Evolutionary conservation across 2,329 filamentous ascomycete species (phyloP), one percentile per base, ranked within the genome.

Genomic region (Achaetomium macrosporum): DNA sequence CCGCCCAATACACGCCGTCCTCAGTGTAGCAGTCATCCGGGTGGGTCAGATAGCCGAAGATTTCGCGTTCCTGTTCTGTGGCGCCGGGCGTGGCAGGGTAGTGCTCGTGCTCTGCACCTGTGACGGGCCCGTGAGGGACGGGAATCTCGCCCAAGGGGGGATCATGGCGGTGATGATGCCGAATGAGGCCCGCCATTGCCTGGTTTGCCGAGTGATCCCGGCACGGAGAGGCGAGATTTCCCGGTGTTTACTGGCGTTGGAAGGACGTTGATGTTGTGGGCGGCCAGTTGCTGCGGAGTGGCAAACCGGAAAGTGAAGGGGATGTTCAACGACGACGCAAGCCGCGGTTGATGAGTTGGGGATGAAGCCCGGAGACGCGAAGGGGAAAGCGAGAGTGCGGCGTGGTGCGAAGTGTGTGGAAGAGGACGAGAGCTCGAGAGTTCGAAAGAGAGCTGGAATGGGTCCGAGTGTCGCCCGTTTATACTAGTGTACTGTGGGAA

Each of bases 1-100:
- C 92, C 33, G 91, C 92, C 91, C 91, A 97, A 79, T 97, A 97
- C 60, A 82, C 79, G 56, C 92, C 92, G 17, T 91, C 82, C 51
- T 79, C 71, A 51, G 87, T 88, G 73, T 92, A 96, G 58, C 84
- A 87, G 73, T 97, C 92, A 65, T 95, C 88, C 2, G 92, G 92
- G 51, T 88, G 87, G 52, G 95, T 87, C 53, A 96, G 75, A 61
- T 85, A 82, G 63, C 86, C 79, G 74, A 96, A 95, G 62, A 83
- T 81, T 66, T 75, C 72, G 57, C 72, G 76, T 69, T 82, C 78
- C 55, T 75, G 66, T 47, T 76, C 76, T 46, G 71, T 69, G 57
- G 69, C 71, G 54, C 61, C 60, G 45, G 69, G 64, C 33, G 67
- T 68, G 51, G 64, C 60, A 16, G 72, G 74, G 61, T 71, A 77